phyloP scores from a whole-genome alignment of 306 rosid genomes.

The Castanea sativa region DNA sequence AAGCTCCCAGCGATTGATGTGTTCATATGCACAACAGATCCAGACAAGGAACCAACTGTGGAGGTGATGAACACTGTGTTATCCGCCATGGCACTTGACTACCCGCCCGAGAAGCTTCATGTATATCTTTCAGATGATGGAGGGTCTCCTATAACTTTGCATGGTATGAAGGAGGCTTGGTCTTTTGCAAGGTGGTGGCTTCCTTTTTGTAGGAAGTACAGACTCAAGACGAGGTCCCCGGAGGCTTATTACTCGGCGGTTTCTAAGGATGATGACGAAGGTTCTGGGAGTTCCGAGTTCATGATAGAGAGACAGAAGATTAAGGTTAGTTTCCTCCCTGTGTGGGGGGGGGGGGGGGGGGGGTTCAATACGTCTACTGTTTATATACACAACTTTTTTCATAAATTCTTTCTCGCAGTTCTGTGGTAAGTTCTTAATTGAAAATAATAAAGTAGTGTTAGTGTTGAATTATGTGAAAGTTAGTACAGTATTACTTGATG shows the following conservation, averaged over 20 bases:
- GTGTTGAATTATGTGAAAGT: too few relatives aligned
- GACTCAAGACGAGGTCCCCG: constrained; percentile 49
- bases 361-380: too few relatives aligned
- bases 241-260: constrained; percentile 53
- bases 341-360: too few relatives aligned
- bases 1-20: constrained; percentile 63
- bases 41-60: constrained; percentile 61
- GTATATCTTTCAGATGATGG: constrained; percentile 78
- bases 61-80: constrained; percentile 74
- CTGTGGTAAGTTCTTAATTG: too few relatives aligned
- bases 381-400: too few relatives aligned
- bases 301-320: constrained; percentile 29
- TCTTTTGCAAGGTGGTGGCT: constrained; percentile 65
- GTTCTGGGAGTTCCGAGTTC: constrained; percentile 27
- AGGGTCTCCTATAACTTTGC: constrained; percentile 49
- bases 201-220: constrained; percentile 55
- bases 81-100: constrained; percentile 75
- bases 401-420: too few relatives aligned
- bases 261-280: constrained; percentile 19
- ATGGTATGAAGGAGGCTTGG: constrained; percentile 47
- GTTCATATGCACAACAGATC: constrained; percentile 72
- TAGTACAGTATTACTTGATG: too few relatives aligned
- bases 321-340: constrained; percentile 26
- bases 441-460: too few relatives aligned
- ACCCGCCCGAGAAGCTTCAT: constrained; percentile 65